phyloP scores from a whole-genome alignment of 1,139 yeast genomes.

The Diutina sp. region DNA sequence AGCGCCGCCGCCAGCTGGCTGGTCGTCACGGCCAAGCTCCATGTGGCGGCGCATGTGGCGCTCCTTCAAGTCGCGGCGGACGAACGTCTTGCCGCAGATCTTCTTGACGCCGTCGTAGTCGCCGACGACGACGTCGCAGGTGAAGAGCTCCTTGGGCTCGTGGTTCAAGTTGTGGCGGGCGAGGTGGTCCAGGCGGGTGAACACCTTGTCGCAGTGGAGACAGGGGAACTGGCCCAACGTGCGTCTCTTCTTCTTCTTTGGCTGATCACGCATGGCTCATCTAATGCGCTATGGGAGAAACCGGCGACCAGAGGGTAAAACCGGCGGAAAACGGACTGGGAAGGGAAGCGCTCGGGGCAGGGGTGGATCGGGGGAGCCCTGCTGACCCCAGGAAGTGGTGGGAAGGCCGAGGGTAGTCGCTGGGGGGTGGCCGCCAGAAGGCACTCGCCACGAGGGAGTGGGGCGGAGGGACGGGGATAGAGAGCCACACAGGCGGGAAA shows the following conservation, averaged over 20 bases:
- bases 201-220: conserved; percentile 22
- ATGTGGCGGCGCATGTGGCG: conserved; percentile 24
- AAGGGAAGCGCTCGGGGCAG: too few species aligned
- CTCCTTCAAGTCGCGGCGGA: conserved; percentile 29
- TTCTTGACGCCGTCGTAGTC: conserved; percentile 12
- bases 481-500: too few species aligned
- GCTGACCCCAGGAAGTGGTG: too few species aligned
- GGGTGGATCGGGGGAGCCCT: too few species aligned
- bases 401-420: too few species aligned
- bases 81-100: conserved; percentile 43
- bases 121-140: conserved; percentile 24
- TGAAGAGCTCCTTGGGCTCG: conserved; percentile 26
- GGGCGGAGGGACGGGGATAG: too few species aligned
- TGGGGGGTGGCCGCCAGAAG: too few species aligned
- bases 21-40: background rate
- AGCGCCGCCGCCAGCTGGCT: background rate
- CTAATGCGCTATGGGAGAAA: background rate
- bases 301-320: too few species aligned
- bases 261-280: background rate
- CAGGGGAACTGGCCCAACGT: conserved; percentile 1
- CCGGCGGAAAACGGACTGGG: background rate
- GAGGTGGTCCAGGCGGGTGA: conserved; percentile 29
- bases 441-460: too few species aligned
- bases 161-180: conserved; percentile 32
- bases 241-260: background rate